These are phyloP conservation scores for Pseudozyma thailandica DNA, from an alignment of 1,284 basidiomycete genomes.

Conservation along the genomic window DNA sequence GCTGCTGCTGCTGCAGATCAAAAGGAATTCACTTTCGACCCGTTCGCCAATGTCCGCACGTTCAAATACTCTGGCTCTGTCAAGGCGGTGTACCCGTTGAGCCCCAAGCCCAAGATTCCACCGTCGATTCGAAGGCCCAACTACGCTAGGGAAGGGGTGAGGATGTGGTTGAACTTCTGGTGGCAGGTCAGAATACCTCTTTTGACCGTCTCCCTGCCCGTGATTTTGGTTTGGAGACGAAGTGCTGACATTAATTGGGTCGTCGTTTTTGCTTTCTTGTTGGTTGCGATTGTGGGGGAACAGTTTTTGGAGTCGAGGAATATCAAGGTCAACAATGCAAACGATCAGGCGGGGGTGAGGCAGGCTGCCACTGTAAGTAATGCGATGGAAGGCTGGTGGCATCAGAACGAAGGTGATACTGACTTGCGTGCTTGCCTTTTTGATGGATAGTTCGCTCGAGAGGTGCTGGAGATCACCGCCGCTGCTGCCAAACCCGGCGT, in stretches of 20 bases:
- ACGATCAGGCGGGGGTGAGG: constrained; percentile 63
- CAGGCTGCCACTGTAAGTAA: constrained; percentile 50
- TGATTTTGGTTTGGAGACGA: constrained; percentile 2
- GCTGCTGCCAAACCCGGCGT: constrained; percentile 86
- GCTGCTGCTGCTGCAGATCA: constrained; percentile 7
- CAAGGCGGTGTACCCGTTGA: constrained; percentile 62
- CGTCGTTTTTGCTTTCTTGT: constrained; percentile 26
- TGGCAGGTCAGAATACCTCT: constrained; percentile 56
- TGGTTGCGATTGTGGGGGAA: constrained; percentile 36
- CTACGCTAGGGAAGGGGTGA: constrained; percentile 67
- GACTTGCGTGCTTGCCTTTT: constrained; percentile 10
- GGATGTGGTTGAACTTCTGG: constrained; percentile 47
- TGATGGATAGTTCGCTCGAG: constrained; percentile 78
- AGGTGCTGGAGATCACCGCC: constrained; percentile 90
- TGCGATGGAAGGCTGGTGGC: neutral
- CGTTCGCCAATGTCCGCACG: constrained; percentile 49
- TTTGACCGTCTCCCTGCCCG: constrained; percentile 33
- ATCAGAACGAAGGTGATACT: neutral
- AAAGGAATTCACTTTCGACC: constrained; percentile 50
- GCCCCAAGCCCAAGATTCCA: constrained; percentile 61
- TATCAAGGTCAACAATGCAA: constrained; percentile 60
- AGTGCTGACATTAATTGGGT: constrained; percentile 27
- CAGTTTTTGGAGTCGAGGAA: constrained; percentile 61
- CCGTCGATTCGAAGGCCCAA: constrained; percentile 63
- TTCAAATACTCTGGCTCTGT: constrained; percentile 63